Conservation (phyloP, 441 rosid species). For the Pelargonium myrrhifolium region DNA sequence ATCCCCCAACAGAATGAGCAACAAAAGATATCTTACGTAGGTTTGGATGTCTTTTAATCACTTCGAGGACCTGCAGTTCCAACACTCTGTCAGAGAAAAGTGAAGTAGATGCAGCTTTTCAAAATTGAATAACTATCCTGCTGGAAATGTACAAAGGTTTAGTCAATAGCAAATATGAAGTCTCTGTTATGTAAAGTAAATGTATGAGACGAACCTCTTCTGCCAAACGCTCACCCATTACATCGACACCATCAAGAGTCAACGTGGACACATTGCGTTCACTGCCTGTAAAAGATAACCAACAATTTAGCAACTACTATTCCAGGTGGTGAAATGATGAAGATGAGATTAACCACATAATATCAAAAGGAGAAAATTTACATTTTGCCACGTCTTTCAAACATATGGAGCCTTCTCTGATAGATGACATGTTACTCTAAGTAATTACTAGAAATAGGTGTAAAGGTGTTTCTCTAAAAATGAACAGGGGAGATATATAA, state of each 20-base stretch:
- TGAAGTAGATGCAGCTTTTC: neutral
- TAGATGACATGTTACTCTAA: too few species aligned
- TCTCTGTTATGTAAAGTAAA: neutral
- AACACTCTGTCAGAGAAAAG: slow-evolving; percentile 8
- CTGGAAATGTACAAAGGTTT: slow-evolving; percentile 4
- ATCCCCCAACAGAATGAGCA: slow-evolving; percentile 96
- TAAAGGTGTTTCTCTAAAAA: too few species aligned
- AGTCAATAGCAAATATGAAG: neutral
- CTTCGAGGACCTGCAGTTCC: slow-evolving; percentile 58
- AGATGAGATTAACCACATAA: neutral
- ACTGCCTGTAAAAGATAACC: slow-evolving; percentile 66
- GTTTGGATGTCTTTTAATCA: slow-evolving; percentile 53
- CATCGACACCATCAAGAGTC: slow-evolving; percentile 88
- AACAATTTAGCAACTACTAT: too few species aligned
- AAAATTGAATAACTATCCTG: neutral
- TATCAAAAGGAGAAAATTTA: neutral
- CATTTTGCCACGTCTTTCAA: neutral
- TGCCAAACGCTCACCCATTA: slow-evolving; percentile 92
- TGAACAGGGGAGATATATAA: too few species aligned
- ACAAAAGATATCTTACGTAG: slow-evolving; percentile 75
- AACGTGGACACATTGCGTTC: slow-evolving; percentile 54
- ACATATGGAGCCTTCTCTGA: neutral
- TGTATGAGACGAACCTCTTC: slow-evolving; percentile 46
- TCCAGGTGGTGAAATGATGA: too few species aligned
- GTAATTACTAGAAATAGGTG: too few species aligned